Conservation (phyloP, 305 asterid species). For the Fraxinus greggii region DNA sequence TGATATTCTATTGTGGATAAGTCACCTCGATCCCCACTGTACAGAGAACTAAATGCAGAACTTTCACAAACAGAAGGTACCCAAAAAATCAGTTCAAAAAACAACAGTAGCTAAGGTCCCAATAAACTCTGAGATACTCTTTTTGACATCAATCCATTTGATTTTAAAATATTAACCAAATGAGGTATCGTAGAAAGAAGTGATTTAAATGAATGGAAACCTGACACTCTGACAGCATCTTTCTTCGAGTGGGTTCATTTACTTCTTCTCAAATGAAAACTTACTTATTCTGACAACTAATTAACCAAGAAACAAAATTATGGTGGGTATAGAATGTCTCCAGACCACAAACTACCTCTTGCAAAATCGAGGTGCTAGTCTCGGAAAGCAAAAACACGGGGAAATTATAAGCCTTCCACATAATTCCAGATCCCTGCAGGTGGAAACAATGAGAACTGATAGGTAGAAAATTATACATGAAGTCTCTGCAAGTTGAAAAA, state of each 20-base stretch:
- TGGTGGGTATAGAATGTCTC: constrained; percentile 6
- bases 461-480: background rate
- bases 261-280: background rate
- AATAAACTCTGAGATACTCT: background rate
- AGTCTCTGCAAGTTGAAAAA: background rate
- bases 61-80: constrained; percentile 7
- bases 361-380: constrained; percentile 57
- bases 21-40: background rate
- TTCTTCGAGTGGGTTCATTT: constrained; percentile 1
- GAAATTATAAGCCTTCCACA: constrained; percentile 91
- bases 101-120: background rate
- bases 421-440: constrained; percentile 93
- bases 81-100: constrained; percentile 7
- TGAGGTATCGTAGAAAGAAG: background rate
- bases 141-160: background rate
- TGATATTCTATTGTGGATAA: constrained; percentile 1
- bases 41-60: constrained; percentile 8
- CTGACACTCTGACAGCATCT: background rate
- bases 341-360: constrained; percentile 54
- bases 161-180: background rate
- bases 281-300: constrained; percentile 5
- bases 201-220: background rate
- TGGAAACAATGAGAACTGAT: constrained; percentile 21
- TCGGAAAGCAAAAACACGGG: constrained; percentile 87
- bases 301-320: constrained; percentile 7